These are phyloP conservation scores for Perkinsus marinus DNA, from an alignment of 169 alveolate species.

Conservation along the genomic window DNA sequence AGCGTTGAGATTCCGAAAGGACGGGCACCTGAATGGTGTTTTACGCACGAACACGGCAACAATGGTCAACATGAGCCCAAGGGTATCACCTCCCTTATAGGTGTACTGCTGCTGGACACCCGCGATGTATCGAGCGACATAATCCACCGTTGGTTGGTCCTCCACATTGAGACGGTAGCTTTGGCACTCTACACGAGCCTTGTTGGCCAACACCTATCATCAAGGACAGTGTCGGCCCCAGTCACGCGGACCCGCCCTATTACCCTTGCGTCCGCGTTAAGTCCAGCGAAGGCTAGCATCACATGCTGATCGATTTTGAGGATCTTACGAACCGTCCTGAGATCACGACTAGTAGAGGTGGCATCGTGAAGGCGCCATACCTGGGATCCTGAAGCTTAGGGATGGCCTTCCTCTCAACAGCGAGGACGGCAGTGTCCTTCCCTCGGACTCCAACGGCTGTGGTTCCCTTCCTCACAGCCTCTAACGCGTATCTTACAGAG, in stretches of 20 bases:
- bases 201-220: neutral
- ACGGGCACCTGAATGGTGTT: constrained; percentile 71
- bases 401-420: constrained; percentile 90
- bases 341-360: neutral
- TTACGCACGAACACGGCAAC: too few relatives aligned
- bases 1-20: constrained; percentile 94
- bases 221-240: too few relatives aligned
- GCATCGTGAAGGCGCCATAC: neutral
- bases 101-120: constrained; percentile 85
- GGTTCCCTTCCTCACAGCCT: constrained; percentile 90
- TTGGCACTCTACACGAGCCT: constrained; percentile 91
- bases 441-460: constrained; percentile 95
- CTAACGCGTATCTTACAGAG: constrained; percentile 76
- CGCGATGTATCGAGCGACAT: constrained; percentile 84
- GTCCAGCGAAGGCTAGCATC: constrained; percentile 93
- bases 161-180: constrained; percentile 83
- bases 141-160: constrained; percentile 89
- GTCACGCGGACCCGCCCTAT: constrained; percentile 49
- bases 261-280: constrained; percentile 97
- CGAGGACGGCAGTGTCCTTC: constrained; percentile 82
- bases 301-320: constrained; percentile 79
- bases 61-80: too few relatives aligned
- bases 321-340: constrained; percentile 74
- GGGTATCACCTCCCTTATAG: constrained; percentile 76
- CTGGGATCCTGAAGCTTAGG: constrained; percentile 88